Conservation (phyloP, 352 stramenopile species). For the Phytophthora podocarpi region DNA sequence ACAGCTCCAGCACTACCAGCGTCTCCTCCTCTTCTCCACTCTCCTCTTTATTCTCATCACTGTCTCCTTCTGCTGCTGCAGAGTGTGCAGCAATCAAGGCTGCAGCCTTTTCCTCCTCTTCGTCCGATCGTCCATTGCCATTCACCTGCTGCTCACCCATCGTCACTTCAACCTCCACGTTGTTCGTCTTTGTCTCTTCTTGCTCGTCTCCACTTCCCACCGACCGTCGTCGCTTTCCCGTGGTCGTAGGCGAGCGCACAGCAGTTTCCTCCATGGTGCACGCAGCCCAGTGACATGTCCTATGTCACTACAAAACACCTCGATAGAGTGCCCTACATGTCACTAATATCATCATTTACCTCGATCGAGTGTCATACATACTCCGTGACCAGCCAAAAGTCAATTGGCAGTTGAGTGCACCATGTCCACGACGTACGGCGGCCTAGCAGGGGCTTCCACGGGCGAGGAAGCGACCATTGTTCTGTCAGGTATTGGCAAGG, state of each 20-base stretch:
- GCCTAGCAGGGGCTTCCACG: background rate
- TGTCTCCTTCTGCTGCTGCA: slow-evolving; percentile 1
- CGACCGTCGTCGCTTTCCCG: slow-evolving; percentile 10
- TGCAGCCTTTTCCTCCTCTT: slow-evolving; percentile 16
- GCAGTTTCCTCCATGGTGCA: background rate
- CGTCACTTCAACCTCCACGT: background rate
- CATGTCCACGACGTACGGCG: background rate
- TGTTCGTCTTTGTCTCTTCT: background rate
- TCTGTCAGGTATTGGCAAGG: slow-evolving; percentile 52
- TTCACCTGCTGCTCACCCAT: slow-evolving; percentile 6
- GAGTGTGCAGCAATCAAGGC: background rate
- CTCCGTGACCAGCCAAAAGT: slow-evolving; percentile 30
- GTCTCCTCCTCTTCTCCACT: slow-evolving; percentile 69
- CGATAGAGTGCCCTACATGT: too few relatives aligned
- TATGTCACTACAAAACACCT: too few relatives aligned
- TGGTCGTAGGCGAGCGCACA: background rate
- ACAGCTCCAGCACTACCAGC: slow-evolving; percentile 75
- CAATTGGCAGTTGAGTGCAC: slow-evolving; percentile 13
- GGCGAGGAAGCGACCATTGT: slow-evolving; percentile 41
- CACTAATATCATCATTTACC: slow-evolving; percentile 1
- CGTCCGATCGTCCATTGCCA: background rate
- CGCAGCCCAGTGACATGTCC: too few relatives aligned
- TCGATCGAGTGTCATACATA: slow-evolving; percentile 16
- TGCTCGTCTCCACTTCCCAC: background rate
- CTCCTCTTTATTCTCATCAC: slow-evolving; percentile 10